These are phyloP conservation scores for Aspergillus puulaauensis DNA, from an alignment of 2,329 filamentous ascomycete species.

Conservation along the genomic window DNA sequence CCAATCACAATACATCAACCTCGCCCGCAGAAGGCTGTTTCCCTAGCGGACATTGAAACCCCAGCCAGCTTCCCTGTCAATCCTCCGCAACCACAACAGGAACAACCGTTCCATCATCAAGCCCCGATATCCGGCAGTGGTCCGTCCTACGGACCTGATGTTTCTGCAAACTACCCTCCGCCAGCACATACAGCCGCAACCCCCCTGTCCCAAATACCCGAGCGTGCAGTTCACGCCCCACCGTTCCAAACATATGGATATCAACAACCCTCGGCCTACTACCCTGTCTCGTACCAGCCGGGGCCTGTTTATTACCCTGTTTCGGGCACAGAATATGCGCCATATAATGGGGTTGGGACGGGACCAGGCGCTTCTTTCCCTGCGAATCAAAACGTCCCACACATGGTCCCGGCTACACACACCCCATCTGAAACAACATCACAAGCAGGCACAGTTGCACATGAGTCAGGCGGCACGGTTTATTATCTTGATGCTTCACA, in stretches of 20 bases:
- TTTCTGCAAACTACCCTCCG: slow-evolving; percentile 60
- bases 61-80: slow-evolving; percentile 64
- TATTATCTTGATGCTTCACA: slow-evolving; percentile 89
- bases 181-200: slow-evolving; percentile 64
- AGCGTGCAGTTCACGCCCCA: slow-evolving; percentile 85
- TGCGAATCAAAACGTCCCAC: slow-evolving; percentile 49
- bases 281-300: slow-evolving; percentile 57
- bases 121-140: slow-evolving; percentile 73
- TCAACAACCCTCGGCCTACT: slow-evolving; percentile 57
- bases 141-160: slow-evolving; percentile 54
- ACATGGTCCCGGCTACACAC: slow-evolving; percentile 30
- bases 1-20: slow-evolving; percentile 86
- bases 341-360: slow-evolving; percentile 46
- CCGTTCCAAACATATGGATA: slow-evolving; percentile 80
- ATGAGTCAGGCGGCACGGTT: slow-evolving; percentile 93
- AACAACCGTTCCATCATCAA: slow-evolving; percentile 92
- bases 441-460: slow-evolving; percentile 64
- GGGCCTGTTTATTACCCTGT: slow-evolving; percentile 70
- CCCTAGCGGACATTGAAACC: slow-evolving; percentile 87
- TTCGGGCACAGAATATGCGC: slow-evolving; percentile 37
- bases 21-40: slow-evolving; percentile 89
- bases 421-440: slow-evolving; percentile 38
- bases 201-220: slow-evolving; percentile 86
- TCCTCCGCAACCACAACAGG: slow-evolving; percentile 64
- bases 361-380: slow-evolving; percentile 56